Evolutionary conservation across 495 filamentous ascomycete species (phyloP), one percentile per base, ranked within the genome.

Genomic region (Ramalina intermedia): DNA sequence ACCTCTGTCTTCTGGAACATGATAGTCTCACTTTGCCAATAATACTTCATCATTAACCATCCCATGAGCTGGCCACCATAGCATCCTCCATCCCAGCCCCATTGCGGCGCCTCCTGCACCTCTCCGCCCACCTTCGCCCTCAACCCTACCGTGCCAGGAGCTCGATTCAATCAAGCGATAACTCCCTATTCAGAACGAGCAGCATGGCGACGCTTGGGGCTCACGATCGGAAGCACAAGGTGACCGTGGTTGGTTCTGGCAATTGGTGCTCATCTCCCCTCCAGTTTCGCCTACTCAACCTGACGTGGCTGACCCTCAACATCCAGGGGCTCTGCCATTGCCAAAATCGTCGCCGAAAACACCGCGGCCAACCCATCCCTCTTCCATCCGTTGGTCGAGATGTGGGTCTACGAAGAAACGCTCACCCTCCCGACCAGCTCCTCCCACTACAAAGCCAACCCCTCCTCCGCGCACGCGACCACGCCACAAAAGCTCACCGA

Each of bases 361-460:
- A 81, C 87, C 20, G 71, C 71, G 48, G 78, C 70, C 54, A 74
- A 96, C 64, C 70, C 79, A 0, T 76, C 85, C 26, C 54, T 94
- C 41, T 99, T 96, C 61, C 81, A 96, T 53, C 66, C 79, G 56
- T 76, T 87, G 47, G 88, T 99, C 37, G 85, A 90, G 66, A 96
- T 99, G 90, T 96, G 86, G 86, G 90, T 94, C 59, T 91, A 78
- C 53, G 85, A 95, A 67, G 88, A 95, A 66, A 79, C 88, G 42
- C 79, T 89, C 37, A 76, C 77, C 44, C 68, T 93, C 46, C 66
- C 84, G n/a, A 70, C 79, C 58, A 66, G 66, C 41, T 82, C 78
- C 9, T 69, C 67, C 37, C 68, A 82, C 67, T 79, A 80, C 64
- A 33, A 33, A 33, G 7, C 6, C 29, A 64, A 80, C 50, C 54